Base-by-base conservation (phyloP, 306 rosid species). In the Castanea mollissima region DNA sequence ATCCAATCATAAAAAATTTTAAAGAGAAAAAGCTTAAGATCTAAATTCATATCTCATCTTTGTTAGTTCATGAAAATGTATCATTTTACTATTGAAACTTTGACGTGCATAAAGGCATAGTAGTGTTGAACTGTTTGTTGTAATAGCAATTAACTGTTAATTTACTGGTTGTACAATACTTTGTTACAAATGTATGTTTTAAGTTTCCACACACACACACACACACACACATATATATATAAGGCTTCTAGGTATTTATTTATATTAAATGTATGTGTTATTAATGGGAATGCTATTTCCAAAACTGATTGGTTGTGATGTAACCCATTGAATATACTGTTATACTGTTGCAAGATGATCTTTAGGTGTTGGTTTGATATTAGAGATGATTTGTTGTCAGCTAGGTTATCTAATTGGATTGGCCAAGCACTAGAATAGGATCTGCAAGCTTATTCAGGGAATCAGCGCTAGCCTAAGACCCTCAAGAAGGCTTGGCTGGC, bases 41-140 rank as follows among this genome's bases (percentile, higher is more conserved):
- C 46, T 94, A 86, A 71, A 78, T 76, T 35, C 41, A 27, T 72
- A 6, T 27, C 65, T 72, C 76, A 16, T 59, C 49, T 70, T 79
- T 72, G 29, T 63, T 68, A 46, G 54, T 44, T 60, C 51, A 15
- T 69, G 71, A 49, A 49, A 49, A 49, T 49, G 54, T 49, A 49
- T 49, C 54, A 2, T 49, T 49, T 49, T 49, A 12, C 16, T 49
- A 49, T 49, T 13, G 65, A 59, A 59, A 10, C 25, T 21, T 59
- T 59, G 65, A 21, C 16, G 0, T 59, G 13, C 15, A 9, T 23
- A 58, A 59, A 59, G 6, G 12, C 16, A 9, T 23, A 58, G 29
- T 58, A 58, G 29, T 58, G 2, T 58, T n/a, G 27, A 20, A 13
- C 14, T 5, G n/a, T 63, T 63, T 63, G 35, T 13, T 16, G 69